Base-by-base conservation (phyloP, 2,329 filamentous ascomycete species). In the Magnaporthiopsis poae region DNA sequence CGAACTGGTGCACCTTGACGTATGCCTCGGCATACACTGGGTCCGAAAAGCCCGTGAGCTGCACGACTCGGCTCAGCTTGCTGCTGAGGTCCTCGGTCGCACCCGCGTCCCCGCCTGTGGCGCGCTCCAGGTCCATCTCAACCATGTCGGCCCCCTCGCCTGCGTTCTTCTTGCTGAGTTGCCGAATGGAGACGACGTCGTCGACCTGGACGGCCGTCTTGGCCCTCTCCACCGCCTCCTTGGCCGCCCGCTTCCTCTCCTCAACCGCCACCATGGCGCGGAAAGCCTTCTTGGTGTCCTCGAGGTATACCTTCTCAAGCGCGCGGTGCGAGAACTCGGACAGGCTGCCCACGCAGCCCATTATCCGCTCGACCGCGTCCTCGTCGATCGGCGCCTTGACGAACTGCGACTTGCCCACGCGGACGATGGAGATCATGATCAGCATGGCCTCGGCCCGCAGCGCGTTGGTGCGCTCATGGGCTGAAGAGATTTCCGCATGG, bases 1-100 rank as follows among this genome's bases (percentile, higher is more conserved):
- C 95, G 74, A 99, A 99, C 77, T 99, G 95, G 77, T 98, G 93
- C 12, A 99, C 94, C 77, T 96, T 96, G 74, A 99, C 94, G 73
- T 99, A 99, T 5, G 95, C 95, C 79, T 99, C 95, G n/a, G 92
- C 95, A 73, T 99, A 99, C 18, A 99, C 95, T 1, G 95, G 90
- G 74, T 99, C 95, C 0, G 95, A 98, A 84, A 99, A 99, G 68
- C 95, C 95, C 25, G 95, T 99, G 62, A 99, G 86, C 78, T 99
- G 95, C 29, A 99, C 95, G 56, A 99, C 94, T 18, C 95, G 88
- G 80, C 90, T 97, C 68, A 99, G 87, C 79, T 99, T 99, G 66
- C 92, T 96, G 15, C 91, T 90, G 2, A 97, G 83, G 70, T 97
- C 92, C 75, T 97, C 95, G 2, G 90, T 83, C 1, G 81, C 74